Conservation (phyloP, 495 filamentous ascomycete species). For the Tuber microsphaerosporum region DNA sequence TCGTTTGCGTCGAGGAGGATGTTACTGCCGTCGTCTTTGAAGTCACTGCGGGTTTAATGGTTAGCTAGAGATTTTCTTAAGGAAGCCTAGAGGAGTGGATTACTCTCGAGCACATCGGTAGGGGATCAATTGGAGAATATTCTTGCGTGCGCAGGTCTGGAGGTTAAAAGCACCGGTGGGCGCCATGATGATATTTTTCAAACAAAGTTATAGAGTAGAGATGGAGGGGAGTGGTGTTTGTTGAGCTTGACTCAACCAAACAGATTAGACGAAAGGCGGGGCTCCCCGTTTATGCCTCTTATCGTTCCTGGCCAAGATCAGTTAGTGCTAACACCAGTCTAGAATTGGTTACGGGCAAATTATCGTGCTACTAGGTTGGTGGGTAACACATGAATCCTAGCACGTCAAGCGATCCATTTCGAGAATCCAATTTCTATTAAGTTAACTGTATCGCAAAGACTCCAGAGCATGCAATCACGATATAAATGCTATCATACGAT, state of each 20-base stretch:
- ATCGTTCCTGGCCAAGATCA: neutral
- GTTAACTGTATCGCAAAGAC: slow-evolving; percentile 3
- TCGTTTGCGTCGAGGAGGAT: slow-evolving; percentile 96
- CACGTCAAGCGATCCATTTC: neutral
- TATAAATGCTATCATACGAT: neutral
- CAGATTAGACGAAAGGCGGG: neutral
- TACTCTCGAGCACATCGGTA: slow-evolving; percentile 54
- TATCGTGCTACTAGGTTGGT: neutral
- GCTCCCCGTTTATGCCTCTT: neutral
- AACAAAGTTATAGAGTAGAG: neutral
- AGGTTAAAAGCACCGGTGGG: slow-evolving; percentile 57
- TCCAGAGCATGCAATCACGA: slow-evolving; percentile 3
- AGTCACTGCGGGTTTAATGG: slow-evolving; percentile 49
- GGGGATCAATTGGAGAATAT: slow-evolving; percentile 73
- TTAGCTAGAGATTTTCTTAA: neutral
- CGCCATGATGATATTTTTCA: slow-evolving; percentile 15
- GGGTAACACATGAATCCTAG: neutral
- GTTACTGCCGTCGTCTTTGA: slow-evolving; percentile 97
- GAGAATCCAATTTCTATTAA: neutral
- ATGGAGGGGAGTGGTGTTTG: neutral
- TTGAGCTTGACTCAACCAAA: neutral
- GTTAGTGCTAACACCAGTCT: neutral
- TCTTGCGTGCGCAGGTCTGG: slow-evolving; percentile 70
- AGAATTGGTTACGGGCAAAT: neutral
- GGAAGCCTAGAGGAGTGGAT: slow-evolving; percentile 12